Evolutionary conservation across 305 asterid species (phyloP).

Genomic region (Fraxinus sp.): DNA sequence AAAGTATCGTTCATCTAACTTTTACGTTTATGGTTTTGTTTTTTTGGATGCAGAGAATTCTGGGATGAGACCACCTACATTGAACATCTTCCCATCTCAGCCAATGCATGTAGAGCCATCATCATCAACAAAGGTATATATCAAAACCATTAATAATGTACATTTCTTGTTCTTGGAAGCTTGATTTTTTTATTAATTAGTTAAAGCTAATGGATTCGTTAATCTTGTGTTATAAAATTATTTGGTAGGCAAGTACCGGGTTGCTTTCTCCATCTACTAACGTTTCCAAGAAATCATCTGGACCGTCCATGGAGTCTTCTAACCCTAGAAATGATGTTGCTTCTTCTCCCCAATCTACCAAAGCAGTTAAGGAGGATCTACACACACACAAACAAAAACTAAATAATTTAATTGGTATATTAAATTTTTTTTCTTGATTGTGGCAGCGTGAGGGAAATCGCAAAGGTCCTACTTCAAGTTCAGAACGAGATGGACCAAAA

Average conservation of each 20-base stretch:
- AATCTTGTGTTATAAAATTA: slow-evolving; percentile 11
- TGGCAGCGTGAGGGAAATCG: slow-evolving; percentile 78
- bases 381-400: neutral
- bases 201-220: slow-evolving; percentile 31
- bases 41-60: slow-evolving; percentile 53
- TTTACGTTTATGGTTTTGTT: neutral
- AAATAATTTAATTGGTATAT: neutral
- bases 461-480: slow-evolving; percentile 57
- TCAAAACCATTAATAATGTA: neutral
- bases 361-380: slow-evolving; percentile 62
- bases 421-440: slow-evolving; percentile 15
- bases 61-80: slow-evolving; percentile 84
- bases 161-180: neutral
- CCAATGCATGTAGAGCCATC: slow-evolving; percentile 95
- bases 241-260: slow-evolving; percentile 58
- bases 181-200: neutral
- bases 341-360: slow-evolving; percentile 50
- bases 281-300: slow-evolving; percentile 71
- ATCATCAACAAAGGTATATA: slow-evolving; percentile 46
- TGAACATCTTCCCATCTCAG: slow-evolving; percentile 88
- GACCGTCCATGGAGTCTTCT: slow-evolving; percentile 67
- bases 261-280: slow-evolving; percentile 53
- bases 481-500: slow-evolving; percentile 69
- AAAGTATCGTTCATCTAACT: neutral
- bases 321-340: slow-evolving; percentile 57